Evolutionary conservation across 805 yeast species (phyloP), one percentile per base, ranked within the genome.

Genomic region (Cyberlindnera mycetangii): DNA sequence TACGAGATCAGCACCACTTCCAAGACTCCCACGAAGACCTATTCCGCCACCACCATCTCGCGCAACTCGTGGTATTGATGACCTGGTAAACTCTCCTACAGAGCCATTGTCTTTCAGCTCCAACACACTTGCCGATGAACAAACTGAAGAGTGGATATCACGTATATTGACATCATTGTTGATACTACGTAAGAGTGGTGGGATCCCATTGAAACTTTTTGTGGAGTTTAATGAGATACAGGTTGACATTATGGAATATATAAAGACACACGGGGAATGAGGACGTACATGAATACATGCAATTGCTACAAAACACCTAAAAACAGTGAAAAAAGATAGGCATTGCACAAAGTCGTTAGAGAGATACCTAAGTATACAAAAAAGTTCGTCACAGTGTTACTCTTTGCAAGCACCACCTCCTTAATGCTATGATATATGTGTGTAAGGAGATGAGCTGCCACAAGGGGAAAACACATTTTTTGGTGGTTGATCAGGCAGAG

Each of bases 91-190:
- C 7, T n/a, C 32, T 12, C 34, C 18, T 8, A 32, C 20, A 17
- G 20, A 15, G 4, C 40, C 39, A n/a, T 43, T 38, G 12, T 37
- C 45, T 4, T 41, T 46, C 46, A 45, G 36, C 16, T 32, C 49
- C 6, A 36, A 43, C 16, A 44, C 55, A 3, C 58, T 50, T 17
- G 58, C 66, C 14, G 86, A 80, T 51, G 77, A 72, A 45, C 73
- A 68, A 36, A 71, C 72, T 19, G 81, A 77, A 17, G 53, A 67
- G 16, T 83, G 90, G 90, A 72, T 71, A 43, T 65, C 66, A 25
- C 68, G 88, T 35, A 67, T 79, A 1, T 50, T 62, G n/a, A 55
- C 61, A 0, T 50, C 60, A 6, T 22, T 52, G 11, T 40, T 56
- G n/a, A 32, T 58, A 3, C 43, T 59, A 11, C 43, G 48, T 21